Base-by-base conservation (phyloP, 257 asterid genomes). In the Gardenia jasminoides region DNA sequence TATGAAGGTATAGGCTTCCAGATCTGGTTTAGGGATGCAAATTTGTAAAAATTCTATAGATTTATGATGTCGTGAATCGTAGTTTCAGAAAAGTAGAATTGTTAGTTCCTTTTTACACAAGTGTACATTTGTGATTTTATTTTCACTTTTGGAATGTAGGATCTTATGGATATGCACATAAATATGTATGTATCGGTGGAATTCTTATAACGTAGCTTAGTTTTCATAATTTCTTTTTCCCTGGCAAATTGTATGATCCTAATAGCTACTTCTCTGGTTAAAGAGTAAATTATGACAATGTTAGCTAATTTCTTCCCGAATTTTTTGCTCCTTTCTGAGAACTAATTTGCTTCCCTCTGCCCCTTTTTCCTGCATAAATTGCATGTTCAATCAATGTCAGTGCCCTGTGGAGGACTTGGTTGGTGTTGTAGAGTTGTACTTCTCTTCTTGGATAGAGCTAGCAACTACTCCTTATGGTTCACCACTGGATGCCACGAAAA, bases 381-480 rank as follows among this genome's bases (percentile, higher is more conserved):
- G 9, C 61, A 52, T 59, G 56, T 39, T 24, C 56, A 31, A 52
- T 56, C 26, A 2, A 19, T 75, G 68, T 67, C 89, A 96, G 99
- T 91, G 98, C 87, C 92, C 82, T 43, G 92, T 82, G 85, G 94
- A 89, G 75, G 98, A 96, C 88, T 88, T 96, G 81, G 92, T 88
- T 74, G 89, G 77, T 80, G 96, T 98, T 76, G 93, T 89, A 59
- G 92, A 90, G 83, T 85, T 82, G 62, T 91, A 96, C 89, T 92
- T 93, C 80, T 81, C 91, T 50, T 91, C 90, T 65, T 96, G 99
- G 99, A 85, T 93, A 83, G 98, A 93, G 83, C 91, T 96, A 70
- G 92, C 97, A 83, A 89, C 97, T 75, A 92, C 97, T 80, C 96
- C 99, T 47, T 93, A 88, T 86, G 99, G 99, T 30, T 93, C 97